Conservation (phyloP, 2,329 filamentous ascomycete species). For the Periconia sp. region DNA sequence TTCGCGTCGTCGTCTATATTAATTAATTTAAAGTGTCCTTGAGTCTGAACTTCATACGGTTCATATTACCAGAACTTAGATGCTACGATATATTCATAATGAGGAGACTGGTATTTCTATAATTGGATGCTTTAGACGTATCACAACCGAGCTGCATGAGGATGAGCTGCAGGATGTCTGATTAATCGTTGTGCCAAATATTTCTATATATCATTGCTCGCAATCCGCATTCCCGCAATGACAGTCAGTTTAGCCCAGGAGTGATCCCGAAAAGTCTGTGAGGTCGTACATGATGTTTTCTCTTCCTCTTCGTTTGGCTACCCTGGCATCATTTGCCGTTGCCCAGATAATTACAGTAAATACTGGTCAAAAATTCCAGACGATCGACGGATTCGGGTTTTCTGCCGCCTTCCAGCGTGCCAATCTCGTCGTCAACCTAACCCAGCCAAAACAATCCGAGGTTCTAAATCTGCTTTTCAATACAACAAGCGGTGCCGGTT, state of each 20-base stretch:
- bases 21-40: neutral
- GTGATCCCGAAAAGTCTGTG: neutral
- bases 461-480: constrained; percentile 51
- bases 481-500: constrained; percentile 47
- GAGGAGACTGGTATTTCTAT: neutral
- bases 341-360: constrained; percentile 44
- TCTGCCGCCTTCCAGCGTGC: constrained; percentile 50
- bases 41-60: neutral
- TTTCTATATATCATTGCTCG: constrained; percentile 4
- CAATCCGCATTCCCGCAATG: neutral
- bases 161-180: neutral
- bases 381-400: constrained; percentile 52
- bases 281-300: neutral
- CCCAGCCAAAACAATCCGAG: constrained; percentile 44
- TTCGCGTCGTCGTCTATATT: neutral
- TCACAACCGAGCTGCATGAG: constrained; percentile 5
- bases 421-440: constrained; percentile 47
- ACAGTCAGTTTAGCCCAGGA: neutral
- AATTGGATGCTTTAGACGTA: neutral
- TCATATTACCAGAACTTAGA: neutral
- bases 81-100: neutral
- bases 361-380: constrained; percentile 47
- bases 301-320: constrained; percentile 14
- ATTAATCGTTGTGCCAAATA: neutral
- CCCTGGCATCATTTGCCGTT: constrained; percentile 13